A percentile compares a stretch with the other conserved stretches of the same genome.
Conservation (phyloP, 441 rosid genomes). For the Aleurites moluccanus region DNA sequence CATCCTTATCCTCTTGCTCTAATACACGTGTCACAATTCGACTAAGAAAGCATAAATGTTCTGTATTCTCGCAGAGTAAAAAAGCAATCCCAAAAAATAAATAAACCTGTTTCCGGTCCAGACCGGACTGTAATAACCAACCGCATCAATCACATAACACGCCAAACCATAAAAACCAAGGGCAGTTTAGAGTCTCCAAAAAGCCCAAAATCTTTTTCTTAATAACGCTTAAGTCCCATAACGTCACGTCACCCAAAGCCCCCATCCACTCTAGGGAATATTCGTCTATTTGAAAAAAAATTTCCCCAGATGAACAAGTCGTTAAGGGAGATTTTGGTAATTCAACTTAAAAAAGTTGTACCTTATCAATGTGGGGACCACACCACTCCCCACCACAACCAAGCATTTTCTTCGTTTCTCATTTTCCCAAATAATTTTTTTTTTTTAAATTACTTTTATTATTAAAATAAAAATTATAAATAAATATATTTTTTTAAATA, state of each 20-base stretch:
- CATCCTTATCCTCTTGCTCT: slow-evolving; percentile 16
- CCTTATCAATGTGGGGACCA: slow-evolving; percentile 49
- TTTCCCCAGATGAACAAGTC: slow-evolving; percentile 8
- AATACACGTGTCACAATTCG: neutral
- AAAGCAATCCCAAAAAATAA: neutral
- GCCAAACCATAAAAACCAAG: slow-evolving; percentile 13
- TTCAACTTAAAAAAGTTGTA: fast-evolving
- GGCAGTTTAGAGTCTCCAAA: slow-evolving; percentile 17
- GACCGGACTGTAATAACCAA: slow-evolving; percentile 26
- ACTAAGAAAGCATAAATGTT: neutral
- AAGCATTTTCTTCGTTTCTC: slow-evolving; percentile 42
- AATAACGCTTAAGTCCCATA: slow-evolving; percentile 7
- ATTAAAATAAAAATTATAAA: neutral
- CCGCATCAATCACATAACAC: no score
- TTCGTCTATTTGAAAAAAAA: slow-evolving; percentile 19
- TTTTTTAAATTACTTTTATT: neutral
- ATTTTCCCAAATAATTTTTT: neutral
- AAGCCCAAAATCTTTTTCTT: neutral
- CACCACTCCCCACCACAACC: slow-evolving; percentile 63
- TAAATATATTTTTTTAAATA: neutral
- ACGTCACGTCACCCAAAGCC: slow-evolving; percentile 10
- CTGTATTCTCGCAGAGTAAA: neutral
- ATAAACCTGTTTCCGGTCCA: no score
- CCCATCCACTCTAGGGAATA: slow-evolving; percentile 5
- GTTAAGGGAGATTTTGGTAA: slow-evolving; percentile 31